Evolutionary conservation across 148 eudicot genomes (phyloP).

Genomic region (Rhododendron ferrugineum): DNA sequence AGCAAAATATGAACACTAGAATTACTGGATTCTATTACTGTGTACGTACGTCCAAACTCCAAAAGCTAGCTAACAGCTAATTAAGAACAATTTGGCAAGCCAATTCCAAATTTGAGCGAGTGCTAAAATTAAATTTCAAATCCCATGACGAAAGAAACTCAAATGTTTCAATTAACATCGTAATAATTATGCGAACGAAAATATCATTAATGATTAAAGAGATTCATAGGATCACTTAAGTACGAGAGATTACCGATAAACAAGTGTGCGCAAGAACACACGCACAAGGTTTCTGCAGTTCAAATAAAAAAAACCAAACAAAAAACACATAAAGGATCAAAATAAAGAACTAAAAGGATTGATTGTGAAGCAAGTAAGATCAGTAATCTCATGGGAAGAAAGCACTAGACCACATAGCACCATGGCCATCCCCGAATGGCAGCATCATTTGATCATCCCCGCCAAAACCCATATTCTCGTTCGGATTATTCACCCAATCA

Average conservation of each 20-base stretch:
- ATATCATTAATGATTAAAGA: neutral
- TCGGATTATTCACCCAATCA: constrained; percentile 25
- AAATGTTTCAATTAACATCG: neutral
- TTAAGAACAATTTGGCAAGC: neutral
- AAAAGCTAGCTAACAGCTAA: no score
- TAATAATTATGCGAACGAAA: neutral
- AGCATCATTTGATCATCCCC: constrained; percentile 21
- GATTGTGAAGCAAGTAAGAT: neutral
- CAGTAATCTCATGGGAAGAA: constrained; percentile 22
- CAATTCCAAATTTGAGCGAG: neutral
- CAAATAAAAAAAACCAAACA: neutral
- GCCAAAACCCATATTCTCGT: constrained; percentile 24
- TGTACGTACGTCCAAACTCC: neutral
- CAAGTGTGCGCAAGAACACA: neutral
- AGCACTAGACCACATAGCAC: constrained; percentile 26
- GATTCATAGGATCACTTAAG: neutral
- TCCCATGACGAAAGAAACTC: neutral
- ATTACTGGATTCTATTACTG: neutral
- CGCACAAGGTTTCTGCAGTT: neutral
- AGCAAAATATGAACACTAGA: neutral
- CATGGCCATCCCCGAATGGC: constrained; percentile 24
- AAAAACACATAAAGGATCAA: neutral
- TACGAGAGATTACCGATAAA: neutral
- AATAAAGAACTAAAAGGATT: neutral
- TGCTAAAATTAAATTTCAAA: neutral